These are phyloP conservation scores for Tetrapisispora nanseiensis DNA, from an alignment of 805 yeast species.

Conservation along the genomic window DNA sequence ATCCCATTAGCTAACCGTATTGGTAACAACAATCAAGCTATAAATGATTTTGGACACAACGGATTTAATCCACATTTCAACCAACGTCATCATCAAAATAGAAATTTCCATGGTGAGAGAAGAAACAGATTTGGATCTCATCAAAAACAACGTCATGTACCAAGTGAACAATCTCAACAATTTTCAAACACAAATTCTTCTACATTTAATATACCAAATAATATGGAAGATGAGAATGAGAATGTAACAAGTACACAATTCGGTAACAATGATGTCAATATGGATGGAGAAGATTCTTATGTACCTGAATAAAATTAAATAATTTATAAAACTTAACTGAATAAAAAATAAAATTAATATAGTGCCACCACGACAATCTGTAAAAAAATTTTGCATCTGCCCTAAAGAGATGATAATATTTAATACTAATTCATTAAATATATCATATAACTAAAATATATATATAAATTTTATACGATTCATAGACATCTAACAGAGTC, in stretches of 20 bases:
- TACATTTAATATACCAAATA: not conserved
- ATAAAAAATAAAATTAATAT: not conserved
- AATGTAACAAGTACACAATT: not conserved
- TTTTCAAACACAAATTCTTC: no score
- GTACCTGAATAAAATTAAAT: slow-evolving; percentile 4
- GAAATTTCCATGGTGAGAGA: slow-evolving; percentile 7
- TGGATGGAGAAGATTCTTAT: slow-evolving; percentile 6
- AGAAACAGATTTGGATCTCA: slow-evolving; percentile 9
- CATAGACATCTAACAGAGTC: no score
- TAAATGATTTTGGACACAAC: slow-evolving; percentile 1
- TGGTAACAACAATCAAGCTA: slow-evolving; percentile 9
- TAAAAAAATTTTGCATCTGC: no score
- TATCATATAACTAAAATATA: no score
- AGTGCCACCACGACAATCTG: no score
- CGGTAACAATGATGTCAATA: not conserved
- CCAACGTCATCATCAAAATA: slow-evolving; percentile 3
- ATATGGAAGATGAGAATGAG: not conserved
- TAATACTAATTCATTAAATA: no score
- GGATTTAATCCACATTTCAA: not conserved
- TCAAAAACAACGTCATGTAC: slow-evolving; percentile 4
- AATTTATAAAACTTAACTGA: not conserved
- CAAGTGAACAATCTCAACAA: not conserved
- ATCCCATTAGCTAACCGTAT: slow-evolving; percentile 30
- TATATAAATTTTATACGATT: no score
- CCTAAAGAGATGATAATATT: no score